These are phyloP conservation scores for Myxozyma neotropica DNA, from an alignment of 805 yeast genomes.

Conservation along the genomic window DNA sequence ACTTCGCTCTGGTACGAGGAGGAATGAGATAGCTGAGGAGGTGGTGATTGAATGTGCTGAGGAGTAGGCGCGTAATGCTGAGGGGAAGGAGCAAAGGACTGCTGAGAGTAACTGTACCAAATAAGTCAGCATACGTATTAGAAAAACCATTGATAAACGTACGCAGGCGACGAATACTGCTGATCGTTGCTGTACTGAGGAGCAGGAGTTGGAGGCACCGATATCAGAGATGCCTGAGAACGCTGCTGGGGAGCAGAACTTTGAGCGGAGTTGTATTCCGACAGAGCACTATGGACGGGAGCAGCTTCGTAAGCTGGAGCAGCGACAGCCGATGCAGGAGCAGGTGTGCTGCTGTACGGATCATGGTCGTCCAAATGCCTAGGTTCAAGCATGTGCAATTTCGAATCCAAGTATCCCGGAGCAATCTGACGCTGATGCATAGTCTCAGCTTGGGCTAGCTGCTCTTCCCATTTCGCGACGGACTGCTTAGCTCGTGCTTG, in stretches of 20 bases:
- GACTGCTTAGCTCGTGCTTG: conserved; percentile 38
- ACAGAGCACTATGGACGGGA: not conserved
- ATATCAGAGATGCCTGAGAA: not conserved
- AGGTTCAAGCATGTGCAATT: conserved; percentile 39
- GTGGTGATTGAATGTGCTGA: not conserved
- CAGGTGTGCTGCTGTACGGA: not conserved
- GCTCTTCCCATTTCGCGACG: conserved; percentile 44
- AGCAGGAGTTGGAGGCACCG: conserved; percentile 12
- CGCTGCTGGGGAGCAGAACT: not conserved
- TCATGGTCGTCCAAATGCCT: not conserved
- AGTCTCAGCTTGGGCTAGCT: conserved; percentile 32
- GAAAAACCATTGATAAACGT: not conserved
- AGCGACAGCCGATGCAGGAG: not conserved
- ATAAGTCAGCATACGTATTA: not conserved
- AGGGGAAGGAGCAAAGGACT: not conserved
- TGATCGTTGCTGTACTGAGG: not conserved
- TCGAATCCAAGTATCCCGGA: conserved; percentile 49
- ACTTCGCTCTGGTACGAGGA: conserved; percentile 8
- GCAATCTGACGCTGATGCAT: conserved; percentile 43
- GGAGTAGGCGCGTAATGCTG: not conserved
- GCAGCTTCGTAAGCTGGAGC: not conserved
- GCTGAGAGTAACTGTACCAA: not conserved
- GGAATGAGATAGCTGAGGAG: conserved; percentile 14
- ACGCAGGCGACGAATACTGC: not conserved
- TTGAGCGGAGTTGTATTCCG: not conserved